Conservation (phyloP, 192 early-diverging fungal species). For the Linnemannia schmuckeri region DNA sequence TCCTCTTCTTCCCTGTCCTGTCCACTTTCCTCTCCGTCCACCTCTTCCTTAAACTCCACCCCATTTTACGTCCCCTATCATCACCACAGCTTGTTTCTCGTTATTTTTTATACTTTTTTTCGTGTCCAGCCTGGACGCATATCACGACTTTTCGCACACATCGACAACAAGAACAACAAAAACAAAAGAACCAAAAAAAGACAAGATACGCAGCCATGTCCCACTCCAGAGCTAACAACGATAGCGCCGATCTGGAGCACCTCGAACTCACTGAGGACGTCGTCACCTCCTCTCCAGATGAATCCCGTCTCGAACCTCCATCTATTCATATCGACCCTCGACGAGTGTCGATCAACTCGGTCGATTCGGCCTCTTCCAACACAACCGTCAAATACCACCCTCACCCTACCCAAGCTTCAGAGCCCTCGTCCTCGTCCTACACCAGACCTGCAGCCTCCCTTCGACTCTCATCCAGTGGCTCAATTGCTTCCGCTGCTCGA, state of each 20-base stretch:
- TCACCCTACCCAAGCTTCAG: conserved; percentile 3
- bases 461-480: conserved; percentile 15
- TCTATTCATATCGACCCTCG: conserved; percentile 20
- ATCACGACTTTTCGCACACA: neutral
- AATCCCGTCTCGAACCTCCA: conserved; percentile 3
- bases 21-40: neutral
- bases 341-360: conserved; percentile 47
- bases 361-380: conserved; percentile 33
- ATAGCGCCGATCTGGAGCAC: conserved; percentile 53
- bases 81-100: too few relatives aligned
- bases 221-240: conserved; percentile 51
- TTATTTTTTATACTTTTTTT: neutral
- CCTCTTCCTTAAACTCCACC: neutral
- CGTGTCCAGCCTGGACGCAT: neutral
- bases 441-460: neutral
- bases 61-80: neutral
- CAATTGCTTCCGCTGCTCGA: conserved; percentile 6
- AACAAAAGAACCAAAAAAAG: neutral
- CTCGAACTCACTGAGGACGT: conserved; percentile 43
- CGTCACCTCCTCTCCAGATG: neutral
- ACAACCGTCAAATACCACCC: conserved; percentile 44
- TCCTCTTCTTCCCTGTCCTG: neutral
- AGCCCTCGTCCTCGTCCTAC: conserved; percentile 26
- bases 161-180: neutral
- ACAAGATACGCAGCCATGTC: conserved; percentile 21